Evolutionary conservation across 352 stramenopile genomes (phyloP), one percentile per base, ranked within the genome.

Genomic region (Aphanomyces invadans): DNA sequence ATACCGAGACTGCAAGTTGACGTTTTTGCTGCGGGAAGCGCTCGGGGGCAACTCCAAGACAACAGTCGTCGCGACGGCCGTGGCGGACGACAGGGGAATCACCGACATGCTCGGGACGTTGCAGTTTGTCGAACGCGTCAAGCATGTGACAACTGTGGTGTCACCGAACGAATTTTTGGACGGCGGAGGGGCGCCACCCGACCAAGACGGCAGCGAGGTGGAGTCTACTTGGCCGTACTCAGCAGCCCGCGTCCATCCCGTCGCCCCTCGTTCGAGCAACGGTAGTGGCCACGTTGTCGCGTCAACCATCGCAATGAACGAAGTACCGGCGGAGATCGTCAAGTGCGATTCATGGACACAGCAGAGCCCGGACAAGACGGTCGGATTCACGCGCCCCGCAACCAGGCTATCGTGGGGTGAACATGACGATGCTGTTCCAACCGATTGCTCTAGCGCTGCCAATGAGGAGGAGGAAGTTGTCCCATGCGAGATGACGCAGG

Each of bases 1-100:
- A n/a, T 95, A 95, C 57, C 86, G 86, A 29, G 84, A 95, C 62
- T 92, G 81, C 0, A 95, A 95, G 67, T 63, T 95, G 38, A 95
- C 86, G 9, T 93, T 91, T 39, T 62, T 93, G 5, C 44, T 95
- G 31, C 77, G 81, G 3, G 85, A 95, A 55, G 88, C 82, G 10
- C 61, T 95, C 25, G 90, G 90, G 48, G 92, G 92, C 0, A 86
- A 85, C 36, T 84, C 86, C 9, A 87, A 88, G 52, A 95, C 88
- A 12, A 90, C 80, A 36, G 89, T 96, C 51, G 77, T 95, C 17
- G 85, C 80, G 2, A 92, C 84, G 0, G 86, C 91, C 38, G 81
- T 82, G 7, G 76, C 82, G 0, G 83, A 93, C 46, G 86, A 91
- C 15, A 89, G 89, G 39, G 93, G 86, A 52, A 89, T 93, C 53